Conservation (phyloP, 768 basidiomycete genomes). For the Clitopilus passeckerianus region DNA sequence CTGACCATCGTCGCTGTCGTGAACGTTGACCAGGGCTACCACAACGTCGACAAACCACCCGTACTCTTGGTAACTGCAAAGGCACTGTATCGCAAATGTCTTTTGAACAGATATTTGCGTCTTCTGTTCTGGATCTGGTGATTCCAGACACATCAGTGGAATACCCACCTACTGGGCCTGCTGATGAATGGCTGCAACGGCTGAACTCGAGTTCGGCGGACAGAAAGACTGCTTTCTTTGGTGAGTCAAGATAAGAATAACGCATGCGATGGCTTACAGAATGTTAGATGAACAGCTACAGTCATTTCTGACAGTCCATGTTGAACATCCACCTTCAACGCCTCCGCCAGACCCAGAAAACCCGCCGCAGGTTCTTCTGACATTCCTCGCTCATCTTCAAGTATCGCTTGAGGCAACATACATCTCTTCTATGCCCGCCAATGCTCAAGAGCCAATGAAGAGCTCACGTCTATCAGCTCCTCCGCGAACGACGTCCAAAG, state of each 20-base stretch:
- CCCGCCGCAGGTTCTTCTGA: constrained; percentile 44
- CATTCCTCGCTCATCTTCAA: constrained; percentile 67
- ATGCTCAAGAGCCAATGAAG: constrained; percentile 28
- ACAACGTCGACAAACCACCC: too few relatives aligned
- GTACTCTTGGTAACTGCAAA: too few relatives aligned
- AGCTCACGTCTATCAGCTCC: constrained; percentile 39
- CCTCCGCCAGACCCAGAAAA: constrained; percentile 26
- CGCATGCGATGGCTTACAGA: constrained; percentile 15
- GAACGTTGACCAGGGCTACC: too few relatives aligned
- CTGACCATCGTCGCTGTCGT: too few relatives aligned
- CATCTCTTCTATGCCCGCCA: constrained; percentile 46
- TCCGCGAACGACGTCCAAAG: constrained; percentile 49
- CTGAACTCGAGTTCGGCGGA: constrained; percentile 40
- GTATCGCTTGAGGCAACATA: constrained; percentile 81
- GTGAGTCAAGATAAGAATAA: constrained; percentile 31
- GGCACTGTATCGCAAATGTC: constrained; percentile 21
- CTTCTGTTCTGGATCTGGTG: constrained; percentile 53
- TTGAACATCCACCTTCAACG: constrained; percentile 54
- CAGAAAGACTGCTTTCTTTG: constrained; percentile 70
- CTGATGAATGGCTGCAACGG: constrained; percentile 53
- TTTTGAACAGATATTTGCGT: constrained; percentile 60
- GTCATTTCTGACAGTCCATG: constrained; percentile 42
- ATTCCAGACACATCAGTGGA: constrained; percentile 62
- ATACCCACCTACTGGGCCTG: constrained; percentile 42
- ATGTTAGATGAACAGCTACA: constrained; percentile 52